These are phyloP conservation scores for Neltuma alba DNA, from an alignment of 306 rosid genomes.

Conservation along the genomic window DNA sequence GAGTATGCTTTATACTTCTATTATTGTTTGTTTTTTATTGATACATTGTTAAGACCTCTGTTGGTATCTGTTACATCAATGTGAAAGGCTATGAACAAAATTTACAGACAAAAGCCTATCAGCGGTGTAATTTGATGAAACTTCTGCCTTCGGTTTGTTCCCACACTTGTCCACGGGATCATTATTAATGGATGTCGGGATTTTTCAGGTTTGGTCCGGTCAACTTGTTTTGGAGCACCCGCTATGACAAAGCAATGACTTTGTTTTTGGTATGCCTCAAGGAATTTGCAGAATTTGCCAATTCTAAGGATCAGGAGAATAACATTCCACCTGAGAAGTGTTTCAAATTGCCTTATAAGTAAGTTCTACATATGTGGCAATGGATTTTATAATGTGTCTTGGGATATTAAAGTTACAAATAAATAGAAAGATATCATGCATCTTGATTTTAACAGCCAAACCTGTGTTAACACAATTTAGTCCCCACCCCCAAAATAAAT, in stretches of 20 bases:
- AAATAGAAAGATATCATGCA: not conserved
- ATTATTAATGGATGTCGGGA: slow-evolving; percentile 15
- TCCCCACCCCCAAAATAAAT: not conserved
- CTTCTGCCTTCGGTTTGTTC: slow-evolving; percentile 23
- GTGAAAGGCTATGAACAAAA: slow-evolving; percentile 1
- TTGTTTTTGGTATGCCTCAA: slow-evolving; percentile 85
- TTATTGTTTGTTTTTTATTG: not conserved
- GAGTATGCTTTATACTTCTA: slow-evolving; percentile 44
- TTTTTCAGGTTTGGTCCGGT: slow-evolving; percentile 92
- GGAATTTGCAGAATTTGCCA: slow-evolving; percentile 92
- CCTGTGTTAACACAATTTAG: not conserved
- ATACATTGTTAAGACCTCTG: not conserved
- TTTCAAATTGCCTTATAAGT: slow-evolving; percentile 93
- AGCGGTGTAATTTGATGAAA: slow-evolving; percentile 16
- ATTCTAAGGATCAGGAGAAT: slow-evolving; percentile 89
- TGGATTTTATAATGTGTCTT: slow-evolving; percentile 22
- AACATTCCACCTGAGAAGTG: slow-evolving; percentile 89
- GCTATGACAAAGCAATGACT: slow-evolving; percentile 97
- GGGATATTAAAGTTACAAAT: slow-evolving; percentile 4
- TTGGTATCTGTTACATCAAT: slow-evolving; percentile 13
- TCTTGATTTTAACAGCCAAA: not conserved
- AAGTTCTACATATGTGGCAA: slow-evolving; percentile 43
- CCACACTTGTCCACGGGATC: slow-evolving; percentile 30
- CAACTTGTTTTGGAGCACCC: slow-evolving; percentile 97
- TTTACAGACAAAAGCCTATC: not conserved